A percentile compares a stretch with the other conserved stretches of the same genome.
Evolutionary conservation across 2,329 filamentous ascomycete genomes (phyloP).

Genomic region (Seiridium cupressi): DNA sequence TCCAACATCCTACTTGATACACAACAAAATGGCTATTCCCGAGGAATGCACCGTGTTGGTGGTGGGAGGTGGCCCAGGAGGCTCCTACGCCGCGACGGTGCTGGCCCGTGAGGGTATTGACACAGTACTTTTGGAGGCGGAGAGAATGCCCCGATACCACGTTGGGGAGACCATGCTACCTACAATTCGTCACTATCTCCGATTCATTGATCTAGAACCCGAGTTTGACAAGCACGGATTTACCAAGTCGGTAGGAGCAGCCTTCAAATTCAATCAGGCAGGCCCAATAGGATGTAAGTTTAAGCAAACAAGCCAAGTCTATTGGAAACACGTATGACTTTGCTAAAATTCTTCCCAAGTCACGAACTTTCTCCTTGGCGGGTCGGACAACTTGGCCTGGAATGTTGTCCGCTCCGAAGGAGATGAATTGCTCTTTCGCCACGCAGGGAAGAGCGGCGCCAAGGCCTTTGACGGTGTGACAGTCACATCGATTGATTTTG

Average conservation of each 20-base stretch:
- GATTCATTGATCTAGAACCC: conserved; percentile 41
- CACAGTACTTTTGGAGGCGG: conserved; percentile 40
- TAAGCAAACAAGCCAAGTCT: too few species aligned
- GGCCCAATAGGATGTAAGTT: background rate
- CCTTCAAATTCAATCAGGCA: background rate
- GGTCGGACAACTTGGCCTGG: conserved; percentile 23
- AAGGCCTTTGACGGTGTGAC: conserved; percentile 38
- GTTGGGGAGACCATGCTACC: conserved; percentile 36
- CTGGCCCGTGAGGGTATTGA: conserved; percentile 44
- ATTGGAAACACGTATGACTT: too few species aligned
- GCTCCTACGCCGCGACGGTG: conserved; percentile 40
- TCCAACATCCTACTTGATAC: too few species aligned
- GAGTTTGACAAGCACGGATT: background rate
- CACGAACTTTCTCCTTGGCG: background rate
- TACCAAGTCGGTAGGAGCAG: background rate
- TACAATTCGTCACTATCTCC: conserved; percentile 38
- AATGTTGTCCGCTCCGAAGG: conserved; percentile 45
- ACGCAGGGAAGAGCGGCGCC: conserved; percentile 39
- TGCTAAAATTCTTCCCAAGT: background rate
- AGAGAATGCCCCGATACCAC: conserved; percentile 32
- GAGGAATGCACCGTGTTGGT: conserved; percentile 34
- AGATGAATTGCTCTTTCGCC: conserved; percentile 41
- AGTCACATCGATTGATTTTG: conserved; percentile 31
- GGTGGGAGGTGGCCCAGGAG: conserved; percentile 42
- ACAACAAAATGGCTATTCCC: conserved; percentile 13